These are phyloP conservation scores for Crepidotus variabilis DNA, from an alignment of 768 basidiomycete genomes.

Conservation along the genomic window DNA sequence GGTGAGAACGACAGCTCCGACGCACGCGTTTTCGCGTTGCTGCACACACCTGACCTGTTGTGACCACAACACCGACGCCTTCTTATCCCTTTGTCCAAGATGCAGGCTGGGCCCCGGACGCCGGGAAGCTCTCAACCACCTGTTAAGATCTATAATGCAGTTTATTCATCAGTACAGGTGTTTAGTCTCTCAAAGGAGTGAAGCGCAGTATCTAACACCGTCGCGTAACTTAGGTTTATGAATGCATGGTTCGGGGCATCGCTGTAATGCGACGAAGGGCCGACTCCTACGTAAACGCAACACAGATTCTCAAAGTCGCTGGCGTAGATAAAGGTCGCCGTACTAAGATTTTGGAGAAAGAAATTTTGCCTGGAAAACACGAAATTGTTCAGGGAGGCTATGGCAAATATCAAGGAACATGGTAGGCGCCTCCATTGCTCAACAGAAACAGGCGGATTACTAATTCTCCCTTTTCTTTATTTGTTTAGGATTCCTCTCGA, in stretches of 20 bases:
- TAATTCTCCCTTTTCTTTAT: background rate
- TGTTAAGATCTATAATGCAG: conserved; percentile 91
- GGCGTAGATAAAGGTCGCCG: conserved; percentile 96
- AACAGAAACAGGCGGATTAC: conserved; percentile 14
- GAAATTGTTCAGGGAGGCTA: conserved; percentile 99
- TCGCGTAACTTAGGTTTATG: conserved; percentile 74
- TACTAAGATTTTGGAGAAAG: conserved; percentile 96
- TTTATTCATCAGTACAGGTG: conserved; percentile 87
- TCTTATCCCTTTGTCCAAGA: conserved; percentile 25
- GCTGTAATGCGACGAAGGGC: conserved; percentile 96
- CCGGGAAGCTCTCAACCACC: conserved; percentile 45
- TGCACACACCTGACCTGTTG: conserved; percentile 28
- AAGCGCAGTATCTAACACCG: conserved; percentile 25
- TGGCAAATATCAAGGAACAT: conserved; percentile 99
- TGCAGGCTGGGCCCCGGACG: conserved; percentile 44
- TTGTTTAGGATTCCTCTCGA: conserved; percentile 88
- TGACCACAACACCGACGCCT: conserved; percentile 21
- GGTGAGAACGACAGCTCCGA: conserved; percentile 26
- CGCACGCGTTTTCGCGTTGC: conserved; percentile 37
- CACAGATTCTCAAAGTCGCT: conserved; percentile 98
- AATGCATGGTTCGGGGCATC: conserved; percentile 97
- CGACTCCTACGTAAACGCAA: conserved; percentile 97
- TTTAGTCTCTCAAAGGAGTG: conserved; percentile 2
- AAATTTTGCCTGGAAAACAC: conserved; percentile 91
- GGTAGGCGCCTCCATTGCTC: conserved; percentile 47